Conservation (phyloP, 208 protist species). For the Trypanosoma cruzi region DNA sequence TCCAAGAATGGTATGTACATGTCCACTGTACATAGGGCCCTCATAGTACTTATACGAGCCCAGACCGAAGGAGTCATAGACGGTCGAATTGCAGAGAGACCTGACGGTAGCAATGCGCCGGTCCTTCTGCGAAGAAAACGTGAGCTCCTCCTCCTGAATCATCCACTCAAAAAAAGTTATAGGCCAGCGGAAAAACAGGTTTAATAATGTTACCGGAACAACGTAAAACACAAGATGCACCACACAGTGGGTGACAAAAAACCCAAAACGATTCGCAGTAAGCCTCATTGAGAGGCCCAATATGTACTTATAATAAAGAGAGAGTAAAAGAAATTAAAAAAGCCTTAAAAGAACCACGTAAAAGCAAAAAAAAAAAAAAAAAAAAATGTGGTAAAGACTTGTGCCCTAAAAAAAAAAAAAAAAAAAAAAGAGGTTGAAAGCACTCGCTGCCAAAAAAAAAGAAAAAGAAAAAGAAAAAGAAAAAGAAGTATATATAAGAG, state of each 20-base stretch:
- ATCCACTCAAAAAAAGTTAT: slow-evolving; percentile 17
- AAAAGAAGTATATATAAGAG: neutral
- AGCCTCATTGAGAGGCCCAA: neutral
- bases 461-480: neutral
- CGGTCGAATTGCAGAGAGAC: neutral
- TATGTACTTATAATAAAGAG: neutral
- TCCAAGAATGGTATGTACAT: slow-evolving; percentile 63
- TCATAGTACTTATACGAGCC: slow-evolving; percentile 37
- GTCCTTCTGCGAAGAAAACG: slow-evolving; percentile 20
- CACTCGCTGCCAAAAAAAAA: too few species aligned
- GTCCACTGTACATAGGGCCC: slow-evolving; percentile 56
- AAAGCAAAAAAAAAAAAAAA: neutral
- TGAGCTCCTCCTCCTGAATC: slow-evolving; percentile 23
- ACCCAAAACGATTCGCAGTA: slow-evolving; percentile 12
- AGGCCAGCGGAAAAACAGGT: slow-evolving; percentile 36
- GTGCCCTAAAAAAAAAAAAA: neutral
- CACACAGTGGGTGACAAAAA: slow-evolving; percentile 25
- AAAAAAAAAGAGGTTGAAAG: neutral
- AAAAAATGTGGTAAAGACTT: neutral
- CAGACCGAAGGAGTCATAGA: slow-evolving; percentile 34
- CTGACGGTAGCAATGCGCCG: slow-evolving; percentile 11
- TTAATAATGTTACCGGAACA: slow-evolving; percentile 29
- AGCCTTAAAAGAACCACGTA: neutral
- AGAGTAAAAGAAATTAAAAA: neutral
- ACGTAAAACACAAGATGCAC: slow-evolving; percentile 35